phyloP scores from a whole-genome alignment of 2,329 filamentous ascomycete genomes.

The Epichloe bromicola region DNA sequence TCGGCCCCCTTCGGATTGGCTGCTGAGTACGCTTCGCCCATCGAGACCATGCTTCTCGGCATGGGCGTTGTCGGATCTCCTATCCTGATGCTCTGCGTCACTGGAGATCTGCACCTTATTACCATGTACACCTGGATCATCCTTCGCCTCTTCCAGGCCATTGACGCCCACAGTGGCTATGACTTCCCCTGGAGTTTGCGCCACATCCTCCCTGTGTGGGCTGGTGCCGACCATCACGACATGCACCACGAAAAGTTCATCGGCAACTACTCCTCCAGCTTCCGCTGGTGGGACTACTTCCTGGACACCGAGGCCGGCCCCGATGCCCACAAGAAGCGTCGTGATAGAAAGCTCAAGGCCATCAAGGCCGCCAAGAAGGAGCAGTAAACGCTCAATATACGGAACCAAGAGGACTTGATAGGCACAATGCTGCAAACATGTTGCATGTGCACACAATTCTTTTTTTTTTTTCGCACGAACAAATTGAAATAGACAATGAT shows the following conservation, averaged over 20 bases:
- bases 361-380: slow-evolving; percentile 49
- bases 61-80: slow-evolving; percentile 74
- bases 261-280: slow-evolving; percentile 94
- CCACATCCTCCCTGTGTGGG: slow-evolving; percentile 96
- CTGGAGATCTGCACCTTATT: slow-evolving; percentile 79
- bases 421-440: background rate
- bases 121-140: slow-evolving; percentile 98
- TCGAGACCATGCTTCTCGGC: slow-evolving; percentile 91
- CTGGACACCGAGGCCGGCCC: slow-evolving; percentile 88
- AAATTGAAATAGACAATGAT: background rate
- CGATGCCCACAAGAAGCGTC: slow-evolving; percentile 71
- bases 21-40: slow-evolving; percentile 93
- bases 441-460: background rate
- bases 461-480: background rate
- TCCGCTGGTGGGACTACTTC: slow-evolving; percentile 96
- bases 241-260: slow-evolving; percentile 97
- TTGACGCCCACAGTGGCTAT: slow-evolving; percentile 94
- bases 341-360: slow-evolving; percentile 60
- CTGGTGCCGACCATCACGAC: slow-evolving; percentile 92
- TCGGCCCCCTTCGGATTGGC: slow-evolving; percentile 93
- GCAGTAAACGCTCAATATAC: slow-evolving; percentile 34
- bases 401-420: background rate
- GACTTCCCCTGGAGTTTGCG: slow-evolving; percentile 97
- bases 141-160: slow-evolving; percentile 87
- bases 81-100: slow-evolving; percentile 71